Percentiles rank a stretch among this genome's conserved stretches.
Conservation (phyloP, 805 yeast species). For the Candida sphagnicola region DNA sequence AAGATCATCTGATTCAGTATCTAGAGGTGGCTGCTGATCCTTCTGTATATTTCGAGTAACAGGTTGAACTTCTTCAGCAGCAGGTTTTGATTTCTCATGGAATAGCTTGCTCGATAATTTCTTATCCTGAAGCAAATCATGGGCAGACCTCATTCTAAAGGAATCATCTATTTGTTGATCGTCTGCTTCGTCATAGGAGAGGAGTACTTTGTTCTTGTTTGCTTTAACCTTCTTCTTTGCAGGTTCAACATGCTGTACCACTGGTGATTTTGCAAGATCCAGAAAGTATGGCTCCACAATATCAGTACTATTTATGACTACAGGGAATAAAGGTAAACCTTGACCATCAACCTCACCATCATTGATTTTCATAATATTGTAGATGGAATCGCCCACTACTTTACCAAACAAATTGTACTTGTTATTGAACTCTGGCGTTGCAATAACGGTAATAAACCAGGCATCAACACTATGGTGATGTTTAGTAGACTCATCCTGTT, state of each 20-base stretch:
- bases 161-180: constrained; percentile 33
- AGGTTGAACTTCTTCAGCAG: not conserved
- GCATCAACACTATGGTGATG: constrained; percentile 21
- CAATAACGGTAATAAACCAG: constrained; percentile 17
- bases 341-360: constrained; percentile 41
- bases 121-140: constrained; percentile 20
- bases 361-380: constrained; percentile 45
- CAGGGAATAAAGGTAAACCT: constrained; percentile 50
- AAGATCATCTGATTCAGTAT: no score
- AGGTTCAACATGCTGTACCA: not conserved
- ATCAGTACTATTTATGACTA: constrained; percentile 34
- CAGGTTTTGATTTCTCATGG: not conserved
- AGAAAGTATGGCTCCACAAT: constrained; percentile 48
- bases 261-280: constrained; percentile 23
- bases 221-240: constrained; percentile 11
- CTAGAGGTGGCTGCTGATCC: not conserved
- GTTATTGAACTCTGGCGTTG: constrained; percentile 36
- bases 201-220: constrained; percentile 16
- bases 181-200: constrained; percentile 24
- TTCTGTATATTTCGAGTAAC: not conserved
- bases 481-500: constrained; percentile 18
- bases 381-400: constrained; percentile 52
- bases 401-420: constrained; percentile 52
- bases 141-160: constrained; percentile 40
- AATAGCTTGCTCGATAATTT: not conserved